phyloP scores from a whole-genome alignment of 2,329 filamentous ascomycete genomes.

The Penicillium sp. region DNA sequence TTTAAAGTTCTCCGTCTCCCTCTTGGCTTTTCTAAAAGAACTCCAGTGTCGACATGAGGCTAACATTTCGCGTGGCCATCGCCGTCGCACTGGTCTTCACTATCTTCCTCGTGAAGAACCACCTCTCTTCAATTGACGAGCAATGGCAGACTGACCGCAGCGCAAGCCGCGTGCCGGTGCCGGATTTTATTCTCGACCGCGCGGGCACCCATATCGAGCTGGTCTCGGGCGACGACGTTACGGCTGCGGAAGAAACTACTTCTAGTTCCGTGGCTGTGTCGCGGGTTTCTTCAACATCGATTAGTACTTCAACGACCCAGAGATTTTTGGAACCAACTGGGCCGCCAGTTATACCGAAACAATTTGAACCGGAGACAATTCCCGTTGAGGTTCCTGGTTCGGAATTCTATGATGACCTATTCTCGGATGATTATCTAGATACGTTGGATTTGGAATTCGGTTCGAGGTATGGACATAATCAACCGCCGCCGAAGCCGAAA shows the following conservation, averaged over 20 bases:
- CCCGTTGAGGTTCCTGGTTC: constrained; percentile 18
- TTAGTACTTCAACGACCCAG: background rate
- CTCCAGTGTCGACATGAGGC: constrained; percentile 12
- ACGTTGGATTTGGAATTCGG: background rate
- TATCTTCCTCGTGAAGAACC: constrained; percentile 19
- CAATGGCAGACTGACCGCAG: constrained; percentile 9
- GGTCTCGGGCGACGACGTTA: constrained; percentile 13
- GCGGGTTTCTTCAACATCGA: background rate
- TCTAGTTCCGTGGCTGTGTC: background rate
- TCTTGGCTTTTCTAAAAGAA: background rate
- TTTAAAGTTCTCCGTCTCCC: constrained; percentile 7
- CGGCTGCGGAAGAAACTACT: background rate
- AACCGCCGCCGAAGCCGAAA: constrained; percentile 5
- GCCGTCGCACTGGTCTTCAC: constrained; percentile 15
- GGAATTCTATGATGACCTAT: background rate
- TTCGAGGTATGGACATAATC: background rate
- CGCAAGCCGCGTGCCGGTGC: background rate
- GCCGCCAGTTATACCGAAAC: background rate
- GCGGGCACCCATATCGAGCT: constrained; percentile 19
- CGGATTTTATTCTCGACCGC: constrained; percentile 7
- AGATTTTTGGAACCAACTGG: constrained; percentile 7
- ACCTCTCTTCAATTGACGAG: constrained; percentile 15
- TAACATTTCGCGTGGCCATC: constrained; percentile 14
- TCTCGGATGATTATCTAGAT: background rate
- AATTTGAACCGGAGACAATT: constrained; percentile 11